phyloP scores from a whole-genome alignment of 2,329 filamentous ascomycete genomes.

The Teratosphaeria nubilosa region DNA sequence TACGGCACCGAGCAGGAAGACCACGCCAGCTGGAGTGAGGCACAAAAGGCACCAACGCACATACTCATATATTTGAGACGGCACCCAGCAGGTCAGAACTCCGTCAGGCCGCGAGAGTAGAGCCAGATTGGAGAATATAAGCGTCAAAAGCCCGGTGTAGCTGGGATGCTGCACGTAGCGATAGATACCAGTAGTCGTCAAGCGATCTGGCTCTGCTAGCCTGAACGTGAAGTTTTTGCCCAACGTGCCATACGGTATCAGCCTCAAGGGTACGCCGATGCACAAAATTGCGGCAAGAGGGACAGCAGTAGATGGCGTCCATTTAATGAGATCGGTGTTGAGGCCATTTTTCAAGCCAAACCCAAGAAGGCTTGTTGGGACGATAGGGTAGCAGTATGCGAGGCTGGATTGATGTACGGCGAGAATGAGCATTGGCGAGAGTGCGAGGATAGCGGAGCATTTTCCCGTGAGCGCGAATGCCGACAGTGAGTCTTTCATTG shows the following conservation, averaged over 20 bases:
- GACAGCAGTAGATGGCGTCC: neutral
- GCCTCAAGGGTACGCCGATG: neutral
- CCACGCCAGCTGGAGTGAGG: neutral
- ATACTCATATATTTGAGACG: neutral
- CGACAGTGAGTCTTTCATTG: neutral
- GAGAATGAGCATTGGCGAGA: neutral
- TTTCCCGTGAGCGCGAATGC: neutral
- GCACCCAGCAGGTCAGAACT: neutral
- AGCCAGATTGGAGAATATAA: neutral
- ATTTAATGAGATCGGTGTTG: neutral
- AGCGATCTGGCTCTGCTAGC: neutral
- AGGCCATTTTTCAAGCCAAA: neutral
- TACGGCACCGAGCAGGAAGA: neutral
- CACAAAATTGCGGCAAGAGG: neutral
- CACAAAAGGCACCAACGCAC: neutral
- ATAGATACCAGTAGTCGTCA: neutral
- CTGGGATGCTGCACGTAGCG: neutral
- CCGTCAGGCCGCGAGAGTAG: neutral
- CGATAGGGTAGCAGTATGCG: neutral
- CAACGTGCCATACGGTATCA: neutral
- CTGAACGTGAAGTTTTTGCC: neutral
- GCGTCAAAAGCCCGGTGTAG: neutral
- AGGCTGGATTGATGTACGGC: neutral
- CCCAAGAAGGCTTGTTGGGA: neutral
- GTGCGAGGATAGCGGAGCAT: neutral